These are phyloP conservation scores for Fusarium cyanostomum DNA, from an alignment of 2,329 filamentous ascomycete species.

Conservation along the genomic window DNA sequence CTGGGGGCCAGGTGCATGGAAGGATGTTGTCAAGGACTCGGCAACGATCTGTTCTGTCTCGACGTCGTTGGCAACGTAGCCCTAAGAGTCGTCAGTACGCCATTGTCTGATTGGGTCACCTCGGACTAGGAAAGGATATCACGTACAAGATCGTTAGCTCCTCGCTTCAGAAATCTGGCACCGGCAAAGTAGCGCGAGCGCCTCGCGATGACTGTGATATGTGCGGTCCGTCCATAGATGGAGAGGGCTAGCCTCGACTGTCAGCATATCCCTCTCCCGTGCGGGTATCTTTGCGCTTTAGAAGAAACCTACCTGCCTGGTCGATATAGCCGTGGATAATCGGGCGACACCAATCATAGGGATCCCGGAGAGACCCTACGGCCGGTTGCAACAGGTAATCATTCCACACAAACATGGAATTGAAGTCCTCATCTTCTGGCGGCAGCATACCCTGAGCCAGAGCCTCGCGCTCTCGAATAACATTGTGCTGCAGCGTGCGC, in stretches of 20 bases:
- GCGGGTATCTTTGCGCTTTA: neutral
- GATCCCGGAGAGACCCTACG: slow-evolving; percentile 73
- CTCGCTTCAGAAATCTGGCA: slow-evolving; percentile 91
- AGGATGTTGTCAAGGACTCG: slow-evolving; percentile 92
- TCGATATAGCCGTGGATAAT: slow-evolving; percentile 97
- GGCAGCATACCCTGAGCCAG: slow-evolving; percentile 71
- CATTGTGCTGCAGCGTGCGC: slow-evolving; percentile 89
- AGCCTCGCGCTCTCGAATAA: slow-evolving; percentile 79
- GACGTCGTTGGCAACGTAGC: slow-evolving; percentile 97
- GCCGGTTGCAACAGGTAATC: slow-evolving; percentile 85
- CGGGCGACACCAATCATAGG: slow-evolving; percentile 95
- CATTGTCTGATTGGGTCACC: neutral
- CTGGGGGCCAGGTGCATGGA: slow-evolving; percentile 87
- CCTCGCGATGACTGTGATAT: slow-evolving; percentile 92
- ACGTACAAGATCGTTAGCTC: slow-evolving; percentile 81
- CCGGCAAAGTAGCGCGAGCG: slow-evolving; percentile 94
- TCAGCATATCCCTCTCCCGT: slow-evolving; percentile 2
- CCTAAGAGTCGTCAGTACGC: slow-evolving; percentile 50
- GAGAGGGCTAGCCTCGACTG: slow-evolving; percentile 63
- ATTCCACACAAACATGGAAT: slow-evolving; percentile 99
- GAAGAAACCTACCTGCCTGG: slow-evolving; percentile 67
- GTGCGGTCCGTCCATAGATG: slow-evolving; percentile 87
- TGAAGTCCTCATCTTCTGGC: slow-evolving; percentile 72
- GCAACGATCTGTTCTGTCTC: slow-evolving; percentile 99
- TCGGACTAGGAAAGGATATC: neutral